Evolutionary conservation across 2,329 filamentous ascomycete genomes (phyloP).

Genomic region (Penicillium expansum): DNA sequence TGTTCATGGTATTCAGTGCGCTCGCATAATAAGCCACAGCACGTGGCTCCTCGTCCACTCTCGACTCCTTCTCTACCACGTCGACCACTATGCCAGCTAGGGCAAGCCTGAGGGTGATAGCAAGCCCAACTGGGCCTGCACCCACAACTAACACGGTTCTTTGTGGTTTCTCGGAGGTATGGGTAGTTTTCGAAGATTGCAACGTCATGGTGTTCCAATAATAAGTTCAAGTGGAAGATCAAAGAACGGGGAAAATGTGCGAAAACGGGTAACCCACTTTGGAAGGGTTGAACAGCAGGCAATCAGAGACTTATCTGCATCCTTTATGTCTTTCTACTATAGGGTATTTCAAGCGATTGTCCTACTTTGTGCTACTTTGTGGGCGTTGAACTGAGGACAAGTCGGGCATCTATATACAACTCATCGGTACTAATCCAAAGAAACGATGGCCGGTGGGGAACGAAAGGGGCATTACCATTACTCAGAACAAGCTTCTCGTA

Average conservation of each 20-base stretch:
- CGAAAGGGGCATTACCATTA: background rate
- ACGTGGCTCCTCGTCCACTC: background rate
- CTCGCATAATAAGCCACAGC: background rate
- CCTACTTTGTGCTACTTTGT: background rate
- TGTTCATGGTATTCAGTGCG: background rate
- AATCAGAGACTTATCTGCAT: background rate
- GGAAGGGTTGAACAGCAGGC: background rate
- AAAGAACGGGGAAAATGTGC: background rate
- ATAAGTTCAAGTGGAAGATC: background rate
- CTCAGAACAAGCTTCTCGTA: background rate
- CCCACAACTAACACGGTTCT: background rate
- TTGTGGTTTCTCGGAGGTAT: background rate
- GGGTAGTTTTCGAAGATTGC: background rate
- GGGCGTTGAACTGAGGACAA: background rate
- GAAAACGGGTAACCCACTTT: background rate
- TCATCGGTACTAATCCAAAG: background rate
- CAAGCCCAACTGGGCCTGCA: background rate
- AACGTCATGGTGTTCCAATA: background rate
- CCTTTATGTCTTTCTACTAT: background rate
- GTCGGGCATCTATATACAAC: background rate
- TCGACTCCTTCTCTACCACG: background rate
- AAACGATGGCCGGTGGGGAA: background rate
- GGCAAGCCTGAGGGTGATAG: background rate
- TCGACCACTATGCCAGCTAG: background rate
- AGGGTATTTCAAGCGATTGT: background rate